Evolutionary conservation across 805 yeast species (phyloP).

Genomic region (Suhomyces faveliae): DNA sequence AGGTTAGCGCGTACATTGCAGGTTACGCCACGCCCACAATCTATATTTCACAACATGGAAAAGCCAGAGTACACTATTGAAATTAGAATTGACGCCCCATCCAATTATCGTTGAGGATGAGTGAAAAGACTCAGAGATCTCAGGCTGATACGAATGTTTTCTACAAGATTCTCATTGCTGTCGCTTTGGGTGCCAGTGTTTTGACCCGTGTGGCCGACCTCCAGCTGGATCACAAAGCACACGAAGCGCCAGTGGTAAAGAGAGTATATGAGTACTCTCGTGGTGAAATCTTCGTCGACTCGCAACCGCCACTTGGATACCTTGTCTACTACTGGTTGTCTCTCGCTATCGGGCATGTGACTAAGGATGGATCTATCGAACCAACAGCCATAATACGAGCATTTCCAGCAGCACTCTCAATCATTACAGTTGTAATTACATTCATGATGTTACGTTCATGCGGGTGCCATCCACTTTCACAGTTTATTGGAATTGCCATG

Average conservation of each 20-base stretch:
- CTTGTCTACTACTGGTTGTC: conserved; percentile 57
- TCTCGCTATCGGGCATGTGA: conserved; percentile 33
- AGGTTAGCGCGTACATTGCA: not conserved
- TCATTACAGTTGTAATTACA: conserved; percentile 49
- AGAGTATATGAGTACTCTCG: conserved; percentile 45
- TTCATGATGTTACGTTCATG: conserved; percentile 55
- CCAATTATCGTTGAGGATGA: not conserved
- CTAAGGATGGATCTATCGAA: not conserved
- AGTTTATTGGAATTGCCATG: conserved; percentile 51
- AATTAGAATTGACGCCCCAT: too few relatives aligned
- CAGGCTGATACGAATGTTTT: not conserved
- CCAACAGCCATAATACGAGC: conserved; percentile 48
- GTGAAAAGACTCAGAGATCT: not conserved
- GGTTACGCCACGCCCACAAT: not conserved
- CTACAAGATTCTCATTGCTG: conserved; percentile 21
- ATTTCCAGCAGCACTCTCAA: conserved; percentile 56
- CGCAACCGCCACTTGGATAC: conserved; percentile 71
- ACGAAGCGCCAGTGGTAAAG: conserved; percentile 45
- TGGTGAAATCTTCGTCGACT: conserved; percentile 66
- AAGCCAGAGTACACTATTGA: not conserved
- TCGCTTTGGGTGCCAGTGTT: conserved; percentile 6
- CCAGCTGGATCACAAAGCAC: conserved; percentile 40
- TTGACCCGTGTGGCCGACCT: not conserved
- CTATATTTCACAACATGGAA: not conserved
- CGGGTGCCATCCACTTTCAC: conserved; percentile 51